phyloP scores from a whole-genome alignment of 345 rosid genomes.

The Eucalyptus urophylla region DNA sequence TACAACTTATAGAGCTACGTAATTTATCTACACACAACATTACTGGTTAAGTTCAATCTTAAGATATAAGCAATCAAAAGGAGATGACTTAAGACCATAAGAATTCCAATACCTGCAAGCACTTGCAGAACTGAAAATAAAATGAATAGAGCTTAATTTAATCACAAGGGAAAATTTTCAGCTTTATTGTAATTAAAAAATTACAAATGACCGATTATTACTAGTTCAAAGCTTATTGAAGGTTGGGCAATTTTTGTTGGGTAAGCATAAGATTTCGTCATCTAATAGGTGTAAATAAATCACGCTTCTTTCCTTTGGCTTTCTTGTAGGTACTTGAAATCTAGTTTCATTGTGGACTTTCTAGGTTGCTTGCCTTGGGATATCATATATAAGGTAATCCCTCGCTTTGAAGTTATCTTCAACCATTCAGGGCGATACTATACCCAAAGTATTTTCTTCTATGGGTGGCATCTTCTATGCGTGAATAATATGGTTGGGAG shows the following conservation, averaged over 20 bases:
- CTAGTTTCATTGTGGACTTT: slow-evolving; percentile 51
- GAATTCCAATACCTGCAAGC: too few species aligned
- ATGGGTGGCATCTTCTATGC: neutral
- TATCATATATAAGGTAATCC: slow-evolving; percentile 56
- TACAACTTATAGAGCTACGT: too few species aligned
- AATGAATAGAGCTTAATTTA: too few species aligned
- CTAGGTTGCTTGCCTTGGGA: slow-evolving; percentile 87
- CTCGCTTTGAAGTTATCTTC: neutral
- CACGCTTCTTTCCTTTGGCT: neutral
- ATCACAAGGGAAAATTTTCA: too few species aligned
- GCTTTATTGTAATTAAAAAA: too few species aligned
- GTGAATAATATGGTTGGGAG: neutral
- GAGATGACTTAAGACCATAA: too few species aligned
- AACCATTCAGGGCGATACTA: neutral
- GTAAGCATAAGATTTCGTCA: neutral
- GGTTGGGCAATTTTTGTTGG: neutral
- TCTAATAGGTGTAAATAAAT: neutral
- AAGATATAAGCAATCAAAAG: too few species aligned
- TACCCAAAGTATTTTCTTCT: neutral
- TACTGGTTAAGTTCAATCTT: too few species aligned
- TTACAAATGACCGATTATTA: too few species aligned
- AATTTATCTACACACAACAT: too few species aligned
- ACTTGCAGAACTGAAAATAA: too few species aligned
- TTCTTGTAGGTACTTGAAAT: slow-evolving; percentile 51
- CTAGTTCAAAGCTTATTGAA: too few species aligned